phyloP scores from a whole-genome alignment of 2,329 filamentous ascomycete species.

The Exutisphaerella laricina region DNA sequence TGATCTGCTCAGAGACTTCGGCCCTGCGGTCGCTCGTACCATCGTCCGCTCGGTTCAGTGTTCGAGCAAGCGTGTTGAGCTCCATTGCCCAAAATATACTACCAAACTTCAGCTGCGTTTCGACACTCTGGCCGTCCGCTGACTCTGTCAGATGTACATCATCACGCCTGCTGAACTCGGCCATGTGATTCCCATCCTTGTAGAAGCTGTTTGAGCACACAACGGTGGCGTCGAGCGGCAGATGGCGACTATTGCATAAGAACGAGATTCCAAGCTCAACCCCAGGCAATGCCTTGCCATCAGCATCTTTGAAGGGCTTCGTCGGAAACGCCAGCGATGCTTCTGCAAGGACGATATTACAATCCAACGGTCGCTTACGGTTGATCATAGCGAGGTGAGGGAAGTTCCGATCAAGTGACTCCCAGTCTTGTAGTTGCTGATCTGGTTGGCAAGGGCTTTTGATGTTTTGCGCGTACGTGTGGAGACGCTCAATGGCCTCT shows the following conservation, averaged over 20 bases:
- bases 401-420: constrained; percentile 32
- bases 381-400: constrained; percentile 26
- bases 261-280: constrained; percentile 33
- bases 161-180: constrained; percentile 21
- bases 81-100: constrained; percentile 41
- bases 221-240: constrained; percentile 19
- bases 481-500: constrained; percentile 27
- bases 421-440: constrained; percentile 30
- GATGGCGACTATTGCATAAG: constrained; percentile 25
- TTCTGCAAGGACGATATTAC: constrained; percentile 39
- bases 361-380: constrained; percentile 24
- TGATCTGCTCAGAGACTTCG: constrained; percentile 31
- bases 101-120: constrained; percentile 36
- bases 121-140: constrained; percentile 20
- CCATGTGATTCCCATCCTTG: constrained; percentile 18
- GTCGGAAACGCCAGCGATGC: constrained; percentile 39
- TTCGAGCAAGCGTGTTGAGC: constrained; percentile 30
- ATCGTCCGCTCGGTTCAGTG: constrained; percentile 15
- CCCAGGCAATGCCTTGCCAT: constrained; percentile 31
- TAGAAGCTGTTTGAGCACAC: constrained; percentile 26
- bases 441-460: constrained; percentile 29
- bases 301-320: constrained; percentile 31
- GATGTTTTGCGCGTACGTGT: constrained; percentile 37
- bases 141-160: constrained; percentile 15
- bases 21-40: constrained; percentile 12